These are phyloP conservation scores for Talaromyces sp. DNA, from an alignment of 2,329 filamentous ascomycete genomes.

Conservation along the genomic window DNA sequence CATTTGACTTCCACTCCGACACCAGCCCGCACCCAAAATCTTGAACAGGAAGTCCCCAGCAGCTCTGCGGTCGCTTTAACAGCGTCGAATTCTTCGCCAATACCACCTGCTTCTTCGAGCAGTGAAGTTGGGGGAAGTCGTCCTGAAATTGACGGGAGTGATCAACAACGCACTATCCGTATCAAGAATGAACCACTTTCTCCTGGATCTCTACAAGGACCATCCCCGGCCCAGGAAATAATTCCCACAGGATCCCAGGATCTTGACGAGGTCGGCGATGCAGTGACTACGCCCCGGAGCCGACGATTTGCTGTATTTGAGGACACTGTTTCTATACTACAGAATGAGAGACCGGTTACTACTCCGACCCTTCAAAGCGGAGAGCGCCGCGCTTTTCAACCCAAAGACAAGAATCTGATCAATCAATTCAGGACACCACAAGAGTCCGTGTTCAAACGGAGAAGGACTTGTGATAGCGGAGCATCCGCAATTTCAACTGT, in stretches of 20 bases:
- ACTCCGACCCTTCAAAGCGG: conserved; percentile 3
- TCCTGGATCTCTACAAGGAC: conserved; percentile 27
- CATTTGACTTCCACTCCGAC: background rate
- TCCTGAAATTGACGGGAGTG: conserved; percentile 7
- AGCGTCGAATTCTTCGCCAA: background rate
- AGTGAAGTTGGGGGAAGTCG: background rate
- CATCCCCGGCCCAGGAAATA: conserved; percentile 12
- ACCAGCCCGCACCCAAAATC: background rate
- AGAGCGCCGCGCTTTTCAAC: conserved; percentile 20
- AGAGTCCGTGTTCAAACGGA: conserved; percentile 27
- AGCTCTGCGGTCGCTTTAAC: background rate
- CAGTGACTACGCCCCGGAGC: conserved; percentile 40
- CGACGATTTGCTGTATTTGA: conserved; percentile 10
- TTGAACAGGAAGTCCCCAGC: background rate
- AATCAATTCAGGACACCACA: conserved; percentile 10
- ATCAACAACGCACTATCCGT: conserved; percentile 18
- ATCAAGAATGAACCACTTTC: conserved; percentile 35
- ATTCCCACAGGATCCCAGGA: conserved; percentile 55
- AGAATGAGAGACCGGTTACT: background rate
- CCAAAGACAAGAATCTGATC: conserved; percentile 26
- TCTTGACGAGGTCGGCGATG: conserved; percentile 48
- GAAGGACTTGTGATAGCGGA: conserved; percentile 29
- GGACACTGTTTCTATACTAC: conserved; percentile 2
- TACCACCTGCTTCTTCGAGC: background rate
- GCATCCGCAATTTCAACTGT: conserved; percentile 40